Percentiles rank a stretch among this genome's conserved stretches.
These are phyloP conservation scores for Anethum foeniculum DNA, from an alignment of 140 eudicot species.

Conservation along the genomic window DNA sequence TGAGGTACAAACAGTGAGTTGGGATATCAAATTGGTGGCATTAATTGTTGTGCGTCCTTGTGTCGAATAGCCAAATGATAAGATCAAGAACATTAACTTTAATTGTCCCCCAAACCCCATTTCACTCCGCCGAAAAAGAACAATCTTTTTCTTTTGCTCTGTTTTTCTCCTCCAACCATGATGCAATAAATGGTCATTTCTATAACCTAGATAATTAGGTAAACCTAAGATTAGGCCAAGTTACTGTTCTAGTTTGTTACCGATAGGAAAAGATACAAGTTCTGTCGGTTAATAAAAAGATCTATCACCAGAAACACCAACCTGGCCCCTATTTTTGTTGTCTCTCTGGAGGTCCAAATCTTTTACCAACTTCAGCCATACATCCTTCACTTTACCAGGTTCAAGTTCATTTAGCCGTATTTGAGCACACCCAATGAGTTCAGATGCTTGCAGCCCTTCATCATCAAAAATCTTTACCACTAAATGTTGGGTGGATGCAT, in stretches of 20 bases:
- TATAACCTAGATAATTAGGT: background rate
- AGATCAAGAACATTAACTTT: background rate
- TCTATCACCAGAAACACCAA: background rate
- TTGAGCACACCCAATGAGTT: constrained; percentile 87
- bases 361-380: constrained; percentile 90
- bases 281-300: background rate
- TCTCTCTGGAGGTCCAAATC: constrained; percentile 95
- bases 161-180: background rate
- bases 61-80: background rate
- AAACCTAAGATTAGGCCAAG: background rate
- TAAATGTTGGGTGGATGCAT: constrained; percentile 75
- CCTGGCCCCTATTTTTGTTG: constrained; percentile 86
- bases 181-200: background rate
- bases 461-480: constrained; percentile 78
- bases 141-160: background rate
- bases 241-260: background rate
- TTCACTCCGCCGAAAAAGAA: background rate
- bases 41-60: background rate
- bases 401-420: constrained; percentile 54
- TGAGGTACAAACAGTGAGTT: background rate
- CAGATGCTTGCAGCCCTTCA: constrained; percentile 93
- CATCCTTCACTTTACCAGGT: constrained; percentile 93
- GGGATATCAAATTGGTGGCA: background rate
- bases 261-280: background rate
- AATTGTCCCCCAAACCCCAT: background rate